Base-by-base conservation (phyloP, 2,329 filamentous ascomycete species). In the Epichloe aotearoae region DNA sequence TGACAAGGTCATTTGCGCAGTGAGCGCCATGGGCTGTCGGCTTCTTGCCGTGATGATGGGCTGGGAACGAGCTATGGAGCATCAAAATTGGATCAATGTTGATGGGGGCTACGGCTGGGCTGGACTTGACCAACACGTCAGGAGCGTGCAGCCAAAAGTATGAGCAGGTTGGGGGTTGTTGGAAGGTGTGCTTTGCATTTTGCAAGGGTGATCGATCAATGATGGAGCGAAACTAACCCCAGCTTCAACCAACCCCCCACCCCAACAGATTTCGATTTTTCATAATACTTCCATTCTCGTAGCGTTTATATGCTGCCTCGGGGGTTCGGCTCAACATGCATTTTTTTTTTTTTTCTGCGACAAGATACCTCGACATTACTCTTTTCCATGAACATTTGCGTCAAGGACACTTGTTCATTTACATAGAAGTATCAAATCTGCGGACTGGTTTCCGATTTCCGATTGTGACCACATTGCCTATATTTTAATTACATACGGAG, bases 1-100 rank as follows among this genome's bases (percentile, higher is more conserved):
- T 50, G 87, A 93, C 63, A 75, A 72, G 12, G 74, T 93, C 7
- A 76, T 95, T 1, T 95, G 88, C 61, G 85, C 82, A 3, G 83
- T 90, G 23, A 87, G 83, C 58, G 79, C 82, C 36, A 79, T 75
- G 66, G 80, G 79, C 0, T 95, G 88, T 64, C 76, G 86, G 20
- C 60, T 94, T 49, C 64, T 94, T 54, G 88, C 79, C 2, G 86
- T 95, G 40, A 89, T 94, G 83, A 81, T 93, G 80, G 88, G 88
- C 0, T 90, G 86, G 86, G 83, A 90, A 38, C 74, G 72, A 33
- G 80, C 76, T 5, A 74, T 88, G 54, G 70, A 71, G 36, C 65
- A 73, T 17, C 74, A 73, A 1, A 72, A 73, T 43, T 94, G 88
- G 86, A 73, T 80, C 52, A 94, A 94, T 66, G 77, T 95, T n/a